Evolutionary conservation across 345 rosid species (phyloP).

Genomic region (Lepidium africanum): DNA sequence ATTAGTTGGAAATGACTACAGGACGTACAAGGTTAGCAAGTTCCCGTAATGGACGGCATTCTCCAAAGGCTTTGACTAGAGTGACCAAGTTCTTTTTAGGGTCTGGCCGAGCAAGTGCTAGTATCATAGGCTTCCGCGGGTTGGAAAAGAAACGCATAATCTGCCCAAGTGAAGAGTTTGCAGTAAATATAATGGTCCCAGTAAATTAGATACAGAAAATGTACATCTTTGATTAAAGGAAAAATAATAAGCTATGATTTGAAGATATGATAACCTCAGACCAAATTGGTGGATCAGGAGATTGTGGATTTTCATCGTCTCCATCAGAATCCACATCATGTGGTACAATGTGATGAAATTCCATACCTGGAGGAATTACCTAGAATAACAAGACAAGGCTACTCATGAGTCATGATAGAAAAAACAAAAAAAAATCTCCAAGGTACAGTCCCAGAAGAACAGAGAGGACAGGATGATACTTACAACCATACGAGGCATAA

Average conservation of each 20-base stretch:
- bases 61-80: constrained; percentile 85
- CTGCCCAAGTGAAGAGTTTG: constrained; percentile 31
- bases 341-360: constrained; percentile 71
- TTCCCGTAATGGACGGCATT: constrained; percentile 60
- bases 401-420: background rate
- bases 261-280: constrained; percentile 45
- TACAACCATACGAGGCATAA: constrained; percentile 72
- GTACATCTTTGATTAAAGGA: background rate
- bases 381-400: constrained; percentile 19
- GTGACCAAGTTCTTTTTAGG: constrained; percentile 79
- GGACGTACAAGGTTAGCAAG: constrained; percentile 70
- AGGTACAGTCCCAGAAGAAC: background rate
- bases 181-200: background rate
- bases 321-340: constrained; percentile 69
- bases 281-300: constrained; percentile 79
- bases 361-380: constrained; percentile 98
- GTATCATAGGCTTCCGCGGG: constrained; percentile 78
- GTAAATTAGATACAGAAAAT: background rate
- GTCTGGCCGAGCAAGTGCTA: constrained; percentile 84
- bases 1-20: background rate
- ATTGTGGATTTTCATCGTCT: constrained; percentile 54
- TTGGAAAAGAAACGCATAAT: constrained; percentile 79
- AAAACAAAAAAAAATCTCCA: background rate
- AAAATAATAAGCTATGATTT: background rate
- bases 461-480: constrained; percentile 31